Evolutionary conservation across 192 early-diverging fungal species (phyloP), one percentile per base, ranked within the genome.

Genomic region (Umbelopsis sp.): DNA sequence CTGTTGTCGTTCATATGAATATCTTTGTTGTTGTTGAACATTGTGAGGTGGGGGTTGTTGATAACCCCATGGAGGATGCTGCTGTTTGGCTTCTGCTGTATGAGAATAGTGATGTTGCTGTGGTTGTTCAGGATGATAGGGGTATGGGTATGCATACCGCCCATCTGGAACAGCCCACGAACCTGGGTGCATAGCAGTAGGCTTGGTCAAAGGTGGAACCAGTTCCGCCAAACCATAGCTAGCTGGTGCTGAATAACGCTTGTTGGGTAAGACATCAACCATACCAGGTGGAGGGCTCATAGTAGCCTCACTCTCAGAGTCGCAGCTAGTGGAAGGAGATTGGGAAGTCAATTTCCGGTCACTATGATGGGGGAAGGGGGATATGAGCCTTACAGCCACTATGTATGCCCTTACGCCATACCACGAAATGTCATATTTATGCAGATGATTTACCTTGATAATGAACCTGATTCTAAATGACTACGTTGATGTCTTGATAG

Each of bases 401-500:
- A 0, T 41, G 2, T 41, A 41, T 41, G 38, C 5, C 38, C 38
- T 41, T 6, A 41, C 36, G 36, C 38, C 38, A 41, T 41, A 24
- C 7, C 44, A 34, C n/a, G n/a, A n/a, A n/a, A 16, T 26, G 12
- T 14, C 14, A 45, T 54, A 22, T 8, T n/a, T n/a, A n/a, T n/a
- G n/a, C n/a, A n/a, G n/a, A 65, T 44, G 17, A 32, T 29, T 26
- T 29, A 41, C 32, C 44, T 25, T 22, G 49, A 26, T 53, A 34
- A 62, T 41, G 38, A 41, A 24, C 66, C 51, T 11, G 75, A 51
- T 24, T 78, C 81, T 41, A 80, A 78, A 43, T 86, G 84, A 36
- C 83, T 77, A 51, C 79, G 76, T 70, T 83, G 77, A 72, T 92
- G 91, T 41, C 90, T 74, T 6, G 88, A 87, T 11, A 92, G 66